Evolutionary conservation across 2,329 filamentous ascomycete genomes (phyloP), one percentile per base, ranked within the genome.

Genomic region (Stemphylium lycopersici): DNA sequence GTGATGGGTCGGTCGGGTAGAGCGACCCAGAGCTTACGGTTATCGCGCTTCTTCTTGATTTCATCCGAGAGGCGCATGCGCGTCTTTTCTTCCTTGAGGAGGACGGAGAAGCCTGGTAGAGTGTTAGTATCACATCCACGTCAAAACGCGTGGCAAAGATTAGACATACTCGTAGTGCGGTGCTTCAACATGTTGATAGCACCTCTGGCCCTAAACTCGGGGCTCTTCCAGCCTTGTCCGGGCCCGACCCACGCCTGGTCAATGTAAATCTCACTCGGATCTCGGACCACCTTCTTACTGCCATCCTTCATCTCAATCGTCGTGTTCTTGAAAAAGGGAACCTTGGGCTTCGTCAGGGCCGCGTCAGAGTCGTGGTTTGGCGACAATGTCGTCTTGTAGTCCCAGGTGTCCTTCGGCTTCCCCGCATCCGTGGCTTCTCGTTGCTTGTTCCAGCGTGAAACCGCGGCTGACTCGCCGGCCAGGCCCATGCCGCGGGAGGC

Each of bases 31-130:
- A 93, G 86, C 60, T 90, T 90, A 57, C 87, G 84, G 69, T 87
- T 87, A 49, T 84, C 81, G 74, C 89, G 83, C 80, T 91, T 93
- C 64, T 87, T 87, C 71, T 91, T 83, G 54, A 87, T 86, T 70
- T 97, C 92, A 52, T 90, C 82, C 69, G 89, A 85, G 72, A 92
- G 84, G 56, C 95, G 85, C 68, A 97, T 87, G 49, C 92, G 83
- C 5, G 95, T 96, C 76, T 89, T 90, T 76, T 98, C 93, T 74
- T 99, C 95, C 79, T 98, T 99, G 71, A 99, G 80, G 12, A 96
- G 75, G 32, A 99, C 78, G 0, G 88, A 87, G 56, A 97, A 84
- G 62, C 83, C 90, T 92, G 58, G 10, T 32, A 5, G 8, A 22
- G 4, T 33, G 33, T 54, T 44, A 54, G 51, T 24, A 33, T 38